Percentiles rank a stretch among this genome's conserved stretches.
These are phyloP conservation scores for Secale cereale DNA, from an alignment of 176 grass and related monocot species.

Conservation along the genomic window DNA sequence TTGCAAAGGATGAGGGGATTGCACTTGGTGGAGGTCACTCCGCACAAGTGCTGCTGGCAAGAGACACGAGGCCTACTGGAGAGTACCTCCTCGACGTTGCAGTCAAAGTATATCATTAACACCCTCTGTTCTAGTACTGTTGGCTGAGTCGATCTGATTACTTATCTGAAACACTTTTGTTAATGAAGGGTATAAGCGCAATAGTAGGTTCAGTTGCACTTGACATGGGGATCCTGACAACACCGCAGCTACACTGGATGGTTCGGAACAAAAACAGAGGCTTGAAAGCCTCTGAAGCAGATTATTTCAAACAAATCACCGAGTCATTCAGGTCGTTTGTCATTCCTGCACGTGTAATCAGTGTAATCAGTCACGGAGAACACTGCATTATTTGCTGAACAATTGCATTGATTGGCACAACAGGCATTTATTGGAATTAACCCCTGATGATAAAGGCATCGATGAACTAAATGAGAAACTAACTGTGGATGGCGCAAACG, in stretches of 20 bases:
- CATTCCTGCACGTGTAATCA: not conserved
- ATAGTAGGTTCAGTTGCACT: conserved; percentile 58
- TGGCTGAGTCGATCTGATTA: conserved; percentile 13
- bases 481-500: conserved; percentile 88
- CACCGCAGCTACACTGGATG: conserved; percentile 94
- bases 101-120: conserved; percentile 49
- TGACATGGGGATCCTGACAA: conserved; percentile 86
- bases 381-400: not conserved
- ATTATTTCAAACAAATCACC: conserved; percentile 75
- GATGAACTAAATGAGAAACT: conserved; percentile 42
- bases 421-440: conserved; percentile 58
- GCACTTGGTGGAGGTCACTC: conserved; percentile 42
- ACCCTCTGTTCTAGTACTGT: not conserved
- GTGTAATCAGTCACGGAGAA: not conserved
- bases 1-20: conserved; percentile 64
- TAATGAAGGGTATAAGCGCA: conserved; percentile 76
- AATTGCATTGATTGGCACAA: not conserved
- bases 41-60: conserved; percentile 70
- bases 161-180: conserved; percentile 8
- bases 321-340: conserved; percentile 68
- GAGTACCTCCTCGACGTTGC: conserved; percentile 72
- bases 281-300: conserved; percentile 46
- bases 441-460: conserved; percentile 35
- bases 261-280: conserved; percentile 75
- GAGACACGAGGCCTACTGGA: conserved; percentile 90